Base-by-base conservation (phyloP, 192 early-diverging fungal species). In the Allomyces macrogynus region DNA sequence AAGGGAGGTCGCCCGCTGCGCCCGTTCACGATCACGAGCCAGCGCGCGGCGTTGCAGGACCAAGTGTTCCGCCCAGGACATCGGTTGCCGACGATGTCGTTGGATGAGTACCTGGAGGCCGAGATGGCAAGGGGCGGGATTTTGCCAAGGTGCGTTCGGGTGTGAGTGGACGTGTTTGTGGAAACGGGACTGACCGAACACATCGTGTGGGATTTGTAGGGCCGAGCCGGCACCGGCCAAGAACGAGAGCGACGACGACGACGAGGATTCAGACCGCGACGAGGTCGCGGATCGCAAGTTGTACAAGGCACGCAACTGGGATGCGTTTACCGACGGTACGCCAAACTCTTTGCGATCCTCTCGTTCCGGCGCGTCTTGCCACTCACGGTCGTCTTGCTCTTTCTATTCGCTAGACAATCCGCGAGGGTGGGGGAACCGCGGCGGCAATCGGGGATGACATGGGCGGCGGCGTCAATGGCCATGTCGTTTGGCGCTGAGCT, bases 81-180 rank as follows among this genome's bases (percentile, higher is more conserved):
- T 72, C 86, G 80, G 25, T 67, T 99, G 65, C 96, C 96, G 9
- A 96, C 94, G 7, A 97, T 99, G 94, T 80, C 89, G 0, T 83
- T 99, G 61, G 96, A 99, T 60, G 88, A 97, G 74, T 99, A 93
- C 67, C 67, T 97, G 65, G 78, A 90, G 61, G 80, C 83, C 62
- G 92, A 99, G 72, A 75, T 80, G 65, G 83, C 87, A 67, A 80
- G 89, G 7, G 95, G 95, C 5, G 91, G 91, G 65, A 83, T 97
- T 32, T 83, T 99, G 87, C 86, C 82, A 83, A 77, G 68, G 74
- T 62, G 8, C 16, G 8, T 24, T 16, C 10, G 4, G 25, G 65
- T 60, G 44, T 16, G 23, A 49, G 40, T 42, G 70, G n/a, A 8
- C 24, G 23, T 9, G n/a, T 62, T 0, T 62, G 43, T n/a, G 5